These are phyloP conservation scores for Corinectria fuckeliana DNA, from an alignment of 2,329 filamentous ascomycete genomes.

Conservation along the genomic window DNA sequence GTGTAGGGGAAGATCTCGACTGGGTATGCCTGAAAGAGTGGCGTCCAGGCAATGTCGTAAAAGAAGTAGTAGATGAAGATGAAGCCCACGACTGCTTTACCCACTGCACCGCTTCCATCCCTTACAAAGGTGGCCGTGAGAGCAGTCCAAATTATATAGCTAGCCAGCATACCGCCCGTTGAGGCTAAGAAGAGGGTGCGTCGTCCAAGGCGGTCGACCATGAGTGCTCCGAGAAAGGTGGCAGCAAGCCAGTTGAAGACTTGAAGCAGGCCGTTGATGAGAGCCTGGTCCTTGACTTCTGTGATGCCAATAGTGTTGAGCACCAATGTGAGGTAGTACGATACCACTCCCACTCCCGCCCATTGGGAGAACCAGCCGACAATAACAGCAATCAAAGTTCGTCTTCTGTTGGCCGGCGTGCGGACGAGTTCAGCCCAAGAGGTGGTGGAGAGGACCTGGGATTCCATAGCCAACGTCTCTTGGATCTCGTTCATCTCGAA, in stretches of 20 bases:
- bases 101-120: constrained; percentile 22
- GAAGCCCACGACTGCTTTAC: constrained; percentile 41
- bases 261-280: constrained; percentile 38
- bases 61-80: constrained; percentile 47
- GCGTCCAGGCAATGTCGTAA: constrained; percentile 45
- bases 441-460: constrained; percentile 26
- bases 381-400: constrained; percentile 12
- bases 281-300: constrained; percentile 43
- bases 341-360: constrained; percentile 6
- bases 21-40: constrained; percentile 38
- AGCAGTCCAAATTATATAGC: constrained; percentile 40
- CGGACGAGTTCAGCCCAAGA: constrained; percentile 11
- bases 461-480: constrained; percentile 7
- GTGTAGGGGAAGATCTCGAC: constrained; percentile 35
- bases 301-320: constrained; percentile 46
- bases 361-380: constrained; percentile 18
- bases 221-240: constrained; percentile 42
- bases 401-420: constrained; percentile 13
- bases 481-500: constrained; percentile 16
- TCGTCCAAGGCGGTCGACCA: constrained; percentile 48
- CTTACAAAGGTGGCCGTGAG: constrained; percentile 37
- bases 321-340: constrained; percentile 45
- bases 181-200: constrained; percentile 47
- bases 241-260: constrained; percentile 46
- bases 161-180: constrained; percentile 43